Percentiles rank a stretch among this genome's conserved stretches.
These are phyloP conservation scores for Pterocarpus santalinus DNA, from an alignment of 306 rosid species.

Conservation along the genomic window DNA sequence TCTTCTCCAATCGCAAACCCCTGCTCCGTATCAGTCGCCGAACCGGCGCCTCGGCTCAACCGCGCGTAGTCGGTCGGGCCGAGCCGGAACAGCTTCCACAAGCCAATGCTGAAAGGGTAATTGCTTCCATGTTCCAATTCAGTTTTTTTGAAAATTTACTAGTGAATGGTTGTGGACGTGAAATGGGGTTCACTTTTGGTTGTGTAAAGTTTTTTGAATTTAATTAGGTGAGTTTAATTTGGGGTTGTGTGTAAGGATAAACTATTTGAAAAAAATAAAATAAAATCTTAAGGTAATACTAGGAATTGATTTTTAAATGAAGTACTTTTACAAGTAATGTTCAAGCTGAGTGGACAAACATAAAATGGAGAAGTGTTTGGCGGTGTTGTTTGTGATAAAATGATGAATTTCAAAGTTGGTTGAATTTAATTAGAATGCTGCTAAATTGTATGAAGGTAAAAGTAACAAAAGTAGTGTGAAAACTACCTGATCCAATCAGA, in stretches of 20 bases:
- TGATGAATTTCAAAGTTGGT: conserved; percentile 28
- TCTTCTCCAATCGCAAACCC: conserved; percentile 37
- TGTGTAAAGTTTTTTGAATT: not conserved
- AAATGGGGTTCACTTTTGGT: not conserved
- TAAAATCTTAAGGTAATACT: not conserved
- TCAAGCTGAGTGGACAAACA: not conserved
- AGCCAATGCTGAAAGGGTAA: conserved; percentile 41
- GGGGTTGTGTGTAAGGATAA: not conserved
- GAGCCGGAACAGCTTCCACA: conserved; percentile 52
- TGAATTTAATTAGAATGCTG: not conserved
- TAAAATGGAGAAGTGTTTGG: not conserved
- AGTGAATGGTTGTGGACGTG: not conserved
- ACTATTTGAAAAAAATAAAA: not conserved
- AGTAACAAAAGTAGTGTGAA: no score
- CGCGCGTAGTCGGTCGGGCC: conserved; percentile 35
- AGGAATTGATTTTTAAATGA: no score
- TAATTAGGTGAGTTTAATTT: not conserved
- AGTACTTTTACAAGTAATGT: not conserved
- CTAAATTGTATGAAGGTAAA: no score
- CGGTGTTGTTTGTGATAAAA: not conserved
- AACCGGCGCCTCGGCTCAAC: not conserved
- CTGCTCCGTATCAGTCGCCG: conserved; percentile 46
- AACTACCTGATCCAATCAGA: no score
- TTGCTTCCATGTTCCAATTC: conserved; percentile 20
- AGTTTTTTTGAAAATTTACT: not conserved